Evolutionary conservation across 1,139 yeast genomes (phyloP), one percentile per base, ranked within the genome.

Genomic region (Magnusiomyces tetraspermus): DNA sequence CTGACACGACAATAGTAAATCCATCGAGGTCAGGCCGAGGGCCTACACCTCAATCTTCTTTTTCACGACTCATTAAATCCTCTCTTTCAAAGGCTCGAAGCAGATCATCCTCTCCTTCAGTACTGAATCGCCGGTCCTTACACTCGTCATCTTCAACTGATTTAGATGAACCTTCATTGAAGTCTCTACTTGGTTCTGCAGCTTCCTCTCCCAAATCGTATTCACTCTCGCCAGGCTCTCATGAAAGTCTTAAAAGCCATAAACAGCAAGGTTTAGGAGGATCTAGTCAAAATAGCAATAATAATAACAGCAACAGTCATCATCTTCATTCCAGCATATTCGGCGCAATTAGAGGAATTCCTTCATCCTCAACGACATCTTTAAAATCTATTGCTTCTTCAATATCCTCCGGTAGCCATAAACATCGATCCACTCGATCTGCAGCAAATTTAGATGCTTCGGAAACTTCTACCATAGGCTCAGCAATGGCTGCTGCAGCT

Each of bases 341-440:
- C 8, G 15, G 24, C n/a, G 24, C 24, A 5, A 21, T 38, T 15
- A 38, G 23, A 15, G 42, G 24, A 10, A 19, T 38, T 21, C 42
- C 42, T 17, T 19, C 42, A 5, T 38, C 42, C 6, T 36, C 40
- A 6, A 10, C 40, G 6, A 10, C 40, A 5, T 36, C 40, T 10
- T n/a, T 36, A 6, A 36, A 36, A 38, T 38, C 42, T 38, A 5
- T 24, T 10, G 17, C 24, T 5, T 38, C 24, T 10, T 4, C 24
- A n/a, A 19, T 24, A 19, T 38, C 42, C 10, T 10, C 17, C 17
- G n/a, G n/a, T 33, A 6, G n/a, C n/a, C 22, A 11, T 23, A 42
- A 42, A 19, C 45, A 42, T 23, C 19, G 31, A 42, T 42, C 15
- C 10, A 45, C 46, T 13, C 46, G 46, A 13, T 43, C 46, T 26